A percentile compares a stretch with the other conserved stretches of the same genome.
Evolutionary conservation across 352 stramenopile species (phyloP).

Genomic region (Saprolegnia diclina): DNA sequence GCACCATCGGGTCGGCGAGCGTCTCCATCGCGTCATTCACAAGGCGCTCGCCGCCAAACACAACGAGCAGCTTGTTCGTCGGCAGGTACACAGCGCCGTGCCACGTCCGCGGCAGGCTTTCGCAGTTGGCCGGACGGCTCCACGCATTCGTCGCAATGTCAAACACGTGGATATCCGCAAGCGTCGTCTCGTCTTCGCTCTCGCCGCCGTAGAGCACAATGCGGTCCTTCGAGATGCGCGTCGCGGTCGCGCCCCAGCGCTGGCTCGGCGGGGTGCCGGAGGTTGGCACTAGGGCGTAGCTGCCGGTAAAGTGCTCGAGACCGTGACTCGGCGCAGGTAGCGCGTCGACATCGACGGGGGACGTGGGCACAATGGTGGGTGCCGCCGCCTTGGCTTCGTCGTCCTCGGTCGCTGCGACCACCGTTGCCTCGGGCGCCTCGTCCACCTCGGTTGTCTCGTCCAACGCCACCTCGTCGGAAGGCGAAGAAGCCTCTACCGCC

Average conservation of each 20-base stretch:
- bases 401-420: not conserved
- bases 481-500: too few relatives aligned
- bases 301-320: not conserved
- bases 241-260: slow-evolving; percentile 89
- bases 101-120: slow-evolving; percentile 84
- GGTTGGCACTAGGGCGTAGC: slow-evolving; percentile 31
- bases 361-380: too few relatives aligned
- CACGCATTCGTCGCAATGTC: slow-evolving; percentile 69
- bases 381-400: not conserved
- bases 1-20: slow-evolving; percentile 83
- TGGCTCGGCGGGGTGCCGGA: slow-evolving; percentile 37
- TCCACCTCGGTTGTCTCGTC: too few relatives aligned
- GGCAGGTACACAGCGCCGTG: slow-evolving; percentile 87
- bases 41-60: slow-evolving; percentile 88
- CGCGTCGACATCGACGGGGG: too few relatives aligned
- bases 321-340: too few relatives aligned
- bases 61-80: slow-evolving; percentile 84
- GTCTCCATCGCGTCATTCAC: slow-evolving; percentile 55
- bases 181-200: slow-evolving; percentile 73
- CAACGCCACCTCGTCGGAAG: too few relatives aligned
- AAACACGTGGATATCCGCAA: slow-evolving; percentile 84
- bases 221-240: slow-evolving; percentile 76
- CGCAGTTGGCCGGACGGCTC: slow-evolving; percentile 83
- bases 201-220: slow-evolving; percentile 90
- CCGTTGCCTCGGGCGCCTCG: slow-evolving; percentile 14